Percentiles rank a stretch among this genome's conserved stretches.
These are phyloP conservation scores for Candida caryicola DNA, from an alignment of 805 yeast species.

Conservation along the genomic window DNA sequence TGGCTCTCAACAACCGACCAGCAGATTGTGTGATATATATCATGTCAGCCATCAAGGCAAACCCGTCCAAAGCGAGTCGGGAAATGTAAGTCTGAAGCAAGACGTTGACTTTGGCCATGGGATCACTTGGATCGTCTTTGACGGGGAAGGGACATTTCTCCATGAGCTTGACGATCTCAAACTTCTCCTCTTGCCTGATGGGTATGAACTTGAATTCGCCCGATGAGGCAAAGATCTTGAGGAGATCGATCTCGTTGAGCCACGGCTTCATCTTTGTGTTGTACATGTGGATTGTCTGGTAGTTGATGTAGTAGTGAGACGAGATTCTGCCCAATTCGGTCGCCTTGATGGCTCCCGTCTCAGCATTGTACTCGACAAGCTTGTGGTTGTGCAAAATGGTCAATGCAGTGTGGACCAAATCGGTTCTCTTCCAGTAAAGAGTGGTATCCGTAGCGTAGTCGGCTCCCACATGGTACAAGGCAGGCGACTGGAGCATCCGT, in stretches of 20 bases:
- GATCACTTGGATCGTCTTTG: constrained; percentile 65
- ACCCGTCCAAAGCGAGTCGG: constrained; percentile 70
- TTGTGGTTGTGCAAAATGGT: constrained; percentile 51
- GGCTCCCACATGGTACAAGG: constrained; percentile 69
- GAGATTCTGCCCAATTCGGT: constrained; percentile 81
- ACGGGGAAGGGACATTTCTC: constrained; percentile 86
- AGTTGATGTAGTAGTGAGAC: constrained; percentile 78
- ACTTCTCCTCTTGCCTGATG: constrained; percentile 80
- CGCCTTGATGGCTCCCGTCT: constrained; percentile 36
- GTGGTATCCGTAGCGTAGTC: constrained; percentile 51
- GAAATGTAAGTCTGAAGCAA: constrained; percentile 88
- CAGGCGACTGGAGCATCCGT: constrained; percentile 73
- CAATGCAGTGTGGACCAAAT: constrained; percentile 77
- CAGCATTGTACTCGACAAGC: constrained; percentile 57
- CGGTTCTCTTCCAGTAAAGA: constrained; percentile 54
- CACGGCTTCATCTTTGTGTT: constrained; percentile 61
- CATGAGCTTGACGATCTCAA: constrained; percentile 65
- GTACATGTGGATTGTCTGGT: constrained; percentile 69
- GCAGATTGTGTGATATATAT: constrained; percentile 90
- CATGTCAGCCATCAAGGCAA: constrained; percentile 92
- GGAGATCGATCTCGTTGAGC: constrained; percentile 66
- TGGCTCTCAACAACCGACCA: constrained; percentile 80
- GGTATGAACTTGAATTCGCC: constrained; percentile 84
- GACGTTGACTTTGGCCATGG: constrained; percentile 74
- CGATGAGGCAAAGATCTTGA: constrained; percentile 74